Conservation (phyloP, 1,284 basidiomycete genomes). For the Microbotryum saponariae region DNA sequence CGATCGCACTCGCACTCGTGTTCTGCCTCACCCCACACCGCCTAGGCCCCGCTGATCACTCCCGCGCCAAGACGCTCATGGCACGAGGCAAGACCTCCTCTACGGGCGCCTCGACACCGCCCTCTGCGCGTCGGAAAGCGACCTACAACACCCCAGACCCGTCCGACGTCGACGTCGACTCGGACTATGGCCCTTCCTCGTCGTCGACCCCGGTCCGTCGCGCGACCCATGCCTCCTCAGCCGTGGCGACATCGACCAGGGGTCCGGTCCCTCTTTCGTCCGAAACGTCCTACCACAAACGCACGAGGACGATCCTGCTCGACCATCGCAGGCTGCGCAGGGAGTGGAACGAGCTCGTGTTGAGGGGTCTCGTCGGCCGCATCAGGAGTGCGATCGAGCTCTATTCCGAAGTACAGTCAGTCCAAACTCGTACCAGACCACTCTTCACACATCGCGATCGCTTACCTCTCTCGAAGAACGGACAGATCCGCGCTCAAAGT, state of each 20-base stretch:
- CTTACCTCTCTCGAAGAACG: not conserved
- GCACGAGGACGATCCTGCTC: conserved; percentile 15
- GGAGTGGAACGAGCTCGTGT: conserved; percentile 25
- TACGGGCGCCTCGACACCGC: too few relatives aligned
- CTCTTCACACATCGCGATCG: not conserved
- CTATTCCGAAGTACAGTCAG: conserved; percentile 30
- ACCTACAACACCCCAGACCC: too few relatives aligned
- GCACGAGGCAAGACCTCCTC: too few relatives aligned
- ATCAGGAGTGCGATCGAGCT: conserved; percentile 22
- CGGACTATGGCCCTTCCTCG: not conserved
- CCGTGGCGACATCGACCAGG: not conserved
- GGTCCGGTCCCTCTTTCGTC: conserved; percentile 12
- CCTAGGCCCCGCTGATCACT: too few relatives aligned
- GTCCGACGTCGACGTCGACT: not conserved
- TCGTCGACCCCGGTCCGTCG: not conserved
- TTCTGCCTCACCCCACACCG: too few relatives aligned
- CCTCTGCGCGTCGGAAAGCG: too few relatives aligned
- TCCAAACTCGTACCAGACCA: not conserved
- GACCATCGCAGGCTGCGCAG: conserved; percentile 22
- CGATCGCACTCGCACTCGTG: too few relatives aligned
- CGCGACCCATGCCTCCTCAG: not conserved
- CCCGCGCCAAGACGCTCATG: too few relatives aligned
- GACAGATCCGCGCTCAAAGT: conserved; percentile 1
- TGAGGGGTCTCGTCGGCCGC: conserved; percentile 21
- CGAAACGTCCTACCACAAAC: conserved; percentile 28